These are phyloP conservation scores for Garcia nutans DNA, from an alignment of 345 rosid genomes.

Conservation along the genomic window DNA sequence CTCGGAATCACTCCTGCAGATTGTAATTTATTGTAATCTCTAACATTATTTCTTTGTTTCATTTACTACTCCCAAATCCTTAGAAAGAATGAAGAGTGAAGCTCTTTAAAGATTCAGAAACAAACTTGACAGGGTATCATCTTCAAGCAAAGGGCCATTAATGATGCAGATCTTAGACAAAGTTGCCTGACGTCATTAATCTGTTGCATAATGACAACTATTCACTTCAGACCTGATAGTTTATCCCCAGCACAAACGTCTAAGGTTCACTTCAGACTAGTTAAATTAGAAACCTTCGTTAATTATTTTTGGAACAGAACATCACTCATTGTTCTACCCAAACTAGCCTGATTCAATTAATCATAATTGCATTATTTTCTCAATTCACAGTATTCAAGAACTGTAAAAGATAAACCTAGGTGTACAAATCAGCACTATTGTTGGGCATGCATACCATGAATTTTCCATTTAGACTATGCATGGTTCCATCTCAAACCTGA, in stretches of 20 bases:
- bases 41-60: no score
- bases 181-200: background rate
- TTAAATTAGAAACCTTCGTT: background rate
- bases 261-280: background rate
- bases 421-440: no score
- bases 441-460: background rate
- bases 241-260: background rate
- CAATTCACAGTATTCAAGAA: no score
- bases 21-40: background rate
- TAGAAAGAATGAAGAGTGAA: background rate
- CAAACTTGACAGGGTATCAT: background rate
- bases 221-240: background rate
- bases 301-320: background rate
- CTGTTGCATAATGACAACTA: background rate
- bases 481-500: background rate
- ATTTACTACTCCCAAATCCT: background rate
- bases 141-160: background rate
- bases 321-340: background rate
- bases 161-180: background rate
- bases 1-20: background rate
- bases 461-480: background rate
- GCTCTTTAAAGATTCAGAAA: slow-evolving; percentile 1
- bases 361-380: no score
- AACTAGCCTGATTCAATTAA: background rate
- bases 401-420: background rate